Evolutionary conservation across 1,139 yeast species (phyloP).

Genomic region (Komagataea norvegica): DNA sequence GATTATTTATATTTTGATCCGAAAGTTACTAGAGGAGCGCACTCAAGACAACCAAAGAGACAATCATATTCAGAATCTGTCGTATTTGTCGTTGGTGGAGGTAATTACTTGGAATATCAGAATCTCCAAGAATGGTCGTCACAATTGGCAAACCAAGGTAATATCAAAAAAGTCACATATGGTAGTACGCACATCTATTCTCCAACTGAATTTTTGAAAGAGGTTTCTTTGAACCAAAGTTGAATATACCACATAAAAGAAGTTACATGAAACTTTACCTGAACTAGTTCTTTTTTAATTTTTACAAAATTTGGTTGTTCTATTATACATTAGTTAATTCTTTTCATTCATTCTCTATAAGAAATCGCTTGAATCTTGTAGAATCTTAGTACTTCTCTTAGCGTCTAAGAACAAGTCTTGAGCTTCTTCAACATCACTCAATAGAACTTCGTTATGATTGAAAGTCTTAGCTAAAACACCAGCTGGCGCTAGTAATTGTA

Average conservation of each 20-base stretch:
- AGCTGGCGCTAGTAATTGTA: constrained; percentile 88
- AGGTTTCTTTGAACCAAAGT: constrained; percentile 42
- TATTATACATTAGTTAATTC: constrained; percentile 7
- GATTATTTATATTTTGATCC: constrained; percentile 92
- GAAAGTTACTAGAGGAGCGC: constrained; percentile 77
- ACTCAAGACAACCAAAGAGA: constrained; percentile 83
- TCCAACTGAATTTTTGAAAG: constrained; percentile 70
- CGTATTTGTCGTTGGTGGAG: constrained; percentile 95
- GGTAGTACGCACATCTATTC: constrained; percentile 84
- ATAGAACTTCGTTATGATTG: constrained; percentile 65
- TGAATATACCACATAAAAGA: no score
- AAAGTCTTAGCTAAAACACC: constrained; percentile 73
- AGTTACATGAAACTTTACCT: constrained; percentile 29
- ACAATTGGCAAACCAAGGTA: constrained; percentile 32
- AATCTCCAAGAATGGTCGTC: constrained; percentile 88
- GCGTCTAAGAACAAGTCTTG: constrained; percentile 84
- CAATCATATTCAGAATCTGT: constrained; percentile 75
- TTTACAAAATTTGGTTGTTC: constrained; percentile 1
- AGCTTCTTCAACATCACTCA: constrained; percentile 81
- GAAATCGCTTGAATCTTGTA: constrained; percentile 39
- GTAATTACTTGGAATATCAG: constrained; percentile 89
- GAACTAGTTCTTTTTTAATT: background rate
- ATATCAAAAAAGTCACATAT: constrained; percentile 55
- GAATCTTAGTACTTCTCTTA: constrained; percentile 73
- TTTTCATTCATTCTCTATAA: constrained; percentile 12